Evolutionary conservation across 305 asterid genomes (phyloP).

Genomic region (Fraxinus angustifolia): DNA sequence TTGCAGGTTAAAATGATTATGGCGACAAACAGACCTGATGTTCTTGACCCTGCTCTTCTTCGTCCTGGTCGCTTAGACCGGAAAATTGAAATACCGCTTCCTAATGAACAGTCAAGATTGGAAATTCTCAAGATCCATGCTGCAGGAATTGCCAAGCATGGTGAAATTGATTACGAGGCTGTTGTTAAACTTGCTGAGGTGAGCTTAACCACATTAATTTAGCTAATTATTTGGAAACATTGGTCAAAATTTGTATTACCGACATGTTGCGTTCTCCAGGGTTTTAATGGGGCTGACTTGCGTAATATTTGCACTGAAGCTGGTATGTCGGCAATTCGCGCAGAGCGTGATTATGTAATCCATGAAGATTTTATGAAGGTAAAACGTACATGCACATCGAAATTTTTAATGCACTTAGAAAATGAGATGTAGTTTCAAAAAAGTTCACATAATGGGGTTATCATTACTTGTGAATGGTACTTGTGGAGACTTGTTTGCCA

Average conservation of each 20-base stretch:
- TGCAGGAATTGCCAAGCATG: constrained; percentile 93
- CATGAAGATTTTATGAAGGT: constrained; percentile 99
- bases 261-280: constrained; percentile 35
- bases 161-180: constrained; percentile 95
- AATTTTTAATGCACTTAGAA: not conserved
- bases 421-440: not conserved
- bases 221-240: not conserved
- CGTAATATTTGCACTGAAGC: constrained; percentile 89
- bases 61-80: constrained; percentile 93
- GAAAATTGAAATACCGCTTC: constrained; percentile 83
- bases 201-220: constrained; percentile 11
- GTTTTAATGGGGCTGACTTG: constrained; percentile 86
- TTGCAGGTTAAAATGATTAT: constrained; percentile 85
- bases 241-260: not conserved
- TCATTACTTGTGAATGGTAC: not conserved
- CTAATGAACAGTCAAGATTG: constrained; percentile 94
- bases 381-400: not conserved
- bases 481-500: not conserved
- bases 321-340: constrained; percentile 82
- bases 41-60: constrained; percentile 90
- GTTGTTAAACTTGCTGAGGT: constrained; percentile 98
- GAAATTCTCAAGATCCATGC: constrained; percentile 93
- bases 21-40: constrained; percentile 95
- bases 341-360: constrained; percentile 92
- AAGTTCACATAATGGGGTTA: not conserved